These are phyloP conservation scores for Rubus idaeus DNA, from an alignment of 306 rosid species.

Conservation along the genomic window DNA sequence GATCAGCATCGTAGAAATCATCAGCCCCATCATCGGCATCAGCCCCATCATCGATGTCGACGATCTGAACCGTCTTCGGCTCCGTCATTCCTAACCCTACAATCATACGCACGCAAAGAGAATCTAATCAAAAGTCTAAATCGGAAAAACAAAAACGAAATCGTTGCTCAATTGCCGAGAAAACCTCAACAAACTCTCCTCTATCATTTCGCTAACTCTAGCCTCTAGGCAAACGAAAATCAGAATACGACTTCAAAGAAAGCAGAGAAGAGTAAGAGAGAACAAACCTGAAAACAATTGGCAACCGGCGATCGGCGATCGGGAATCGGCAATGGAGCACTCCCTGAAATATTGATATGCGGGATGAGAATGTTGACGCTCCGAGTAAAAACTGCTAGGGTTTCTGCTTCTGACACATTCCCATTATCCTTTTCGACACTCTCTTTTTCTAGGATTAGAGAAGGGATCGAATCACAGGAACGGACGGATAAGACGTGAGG, in stretches of 20 bases:
- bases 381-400: constrained; percentile 9
- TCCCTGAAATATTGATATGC: background rate
- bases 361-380: background rate
- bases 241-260: background rate
- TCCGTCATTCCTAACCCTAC: constrained; percentile 64
- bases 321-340: background rate
- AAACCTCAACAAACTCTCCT: background rate
- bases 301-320: background rate
- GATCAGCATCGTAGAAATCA: constrained; percentile 43
- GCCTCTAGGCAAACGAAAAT: background rate
- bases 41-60: constrained; percentile 9
- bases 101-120: background rate
- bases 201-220: background rate
- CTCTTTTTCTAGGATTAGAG: background rate
- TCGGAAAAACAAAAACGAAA: background rate
- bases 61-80: constrained; percentile 44
- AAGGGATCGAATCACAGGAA: background rate
- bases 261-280: background rate
- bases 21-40: constrained; percentile 15
- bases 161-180: background rate
- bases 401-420: background rate
- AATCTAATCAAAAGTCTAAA: constrained; percentile 1
- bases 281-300: background rate
- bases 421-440: background rate
- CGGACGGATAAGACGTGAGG: constrained; percentile 34